Conservation (phyloP, 2,329 filamentous ascomycete species). For the Fusarium heterosporum region DNA sequence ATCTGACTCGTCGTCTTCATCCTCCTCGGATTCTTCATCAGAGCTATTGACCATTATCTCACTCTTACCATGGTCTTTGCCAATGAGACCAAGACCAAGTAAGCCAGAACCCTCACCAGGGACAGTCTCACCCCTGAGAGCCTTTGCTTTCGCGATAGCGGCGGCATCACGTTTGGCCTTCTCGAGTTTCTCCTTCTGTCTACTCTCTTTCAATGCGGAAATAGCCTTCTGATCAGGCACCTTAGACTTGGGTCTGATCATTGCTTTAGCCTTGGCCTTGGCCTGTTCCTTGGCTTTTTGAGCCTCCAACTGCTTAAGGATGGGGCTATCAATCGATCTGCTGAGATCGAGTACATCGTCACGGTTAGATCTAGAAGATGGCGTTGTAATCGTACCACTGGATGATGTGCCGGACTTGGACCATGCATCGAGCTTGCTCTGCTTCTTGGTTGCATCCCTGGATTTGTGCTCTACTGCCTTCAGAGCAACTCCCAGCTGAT, state of each 20-base stretch:
- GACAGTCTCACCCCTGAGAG: constrained; percentile 52
- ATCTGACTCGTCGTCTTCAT: constrained; percentile 67
- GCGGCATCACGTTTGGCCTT: constrained; percentile 78
- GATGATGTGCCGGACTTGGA: constrained; percentile 61
- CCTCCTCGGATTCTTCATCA: constrained; percentile 79
- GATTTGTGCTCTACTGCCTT: constrained; percentile 38
- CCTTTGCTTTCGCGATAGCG: constrained; percentile 75
- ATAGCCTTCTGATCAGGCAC: constrained; percentile 54
- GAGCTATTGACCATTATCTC: constrained; percentile 92
- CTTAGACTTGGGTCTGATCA: constrained; percentile 49
- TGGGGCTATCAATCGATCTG: constrained; percentile 60
- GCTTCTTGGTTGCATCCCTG: constrained; percentile 62
- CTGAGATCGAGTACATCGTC: constrained; percentile 62
- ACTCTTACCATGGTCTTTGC: constrained; percentile 84
- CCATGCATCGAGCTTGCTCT: constrained; percentile 72
- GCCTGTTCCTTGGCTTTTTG: constrained; percentile 49
- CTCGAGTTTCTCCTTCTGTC: constrained; percentile 80
- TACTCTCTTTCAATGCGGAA: constrained; percentile 72
- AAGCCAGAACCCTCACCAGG: constrained; percentile 82
- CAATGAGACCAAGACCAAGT: constrained; percentile 75
- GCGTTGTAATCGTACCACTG: constrained; percentile 33
- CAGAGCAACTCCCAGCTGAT: constrained; percentile 54
- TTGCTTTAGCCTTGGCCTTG: constrained; percentile 49
- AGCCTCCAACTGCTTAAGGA: constrained; percentile 61
- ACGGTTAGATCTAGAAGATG: constrained; percentile 55